These are phyloP conservation scores for Lasiosphaeria ovina DNA, from an alignment of 495 filamentous ascomycete genomes.

Conservation along the genomic window DNA sequence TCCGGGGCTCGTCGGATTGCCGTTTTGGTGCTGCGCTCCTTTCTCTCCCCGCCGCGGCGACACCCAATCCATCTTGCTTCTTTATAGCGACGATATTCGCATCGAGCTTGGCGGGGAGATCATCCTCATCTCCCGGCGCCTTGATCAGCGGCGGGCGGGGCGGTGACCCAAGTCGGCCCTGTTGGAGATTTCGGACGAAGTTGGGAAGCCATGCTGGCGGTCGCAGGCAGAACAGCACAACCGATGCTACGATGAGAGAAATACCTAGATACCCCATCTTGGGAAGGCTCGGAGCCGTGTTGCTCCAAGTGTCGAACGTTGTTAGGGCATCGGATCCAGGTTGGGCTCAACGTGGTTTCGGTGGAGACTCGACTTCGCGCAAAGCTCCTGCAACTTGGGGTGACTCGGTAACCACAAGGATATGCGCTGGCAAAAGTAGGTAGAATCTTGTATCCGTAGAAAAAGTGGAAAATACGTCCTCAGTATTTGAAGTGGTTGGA, in stretches of 20 bases:
- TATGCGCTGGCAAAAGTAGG: not conserved
- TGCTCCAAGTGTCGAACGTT: constrained; percentile 23
- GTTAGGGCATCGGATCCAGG: constrained; percentile 7
- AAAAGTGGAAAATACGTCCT: not conserved
- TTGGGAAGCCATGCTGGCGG: constrained; percentile 42
- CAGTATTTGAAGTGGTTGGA: not conserved
- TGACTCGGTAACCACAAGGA: too few species aligned
- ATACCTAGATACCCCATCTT: constrained; percentile 53
- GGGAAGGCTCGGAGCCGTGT: constrained; percentile 9
- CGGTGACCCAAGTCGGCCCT: constrained; percentile 24
- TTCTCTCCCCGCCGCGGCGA: not conserved
- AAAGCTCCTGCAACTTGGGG: not conserved
- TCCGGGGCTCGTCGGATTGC: constrained; percentile 11
- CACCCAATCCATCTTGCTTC: too few species aligned
- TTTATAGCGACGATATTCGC: too few species aligned
- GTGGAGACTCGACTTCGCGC: not conserved
- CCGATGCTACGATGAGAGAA: constrained; percentile 52
- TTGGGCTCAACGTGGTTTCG: not conserved
- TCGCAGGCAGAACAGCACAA: constrained; percentile 50
- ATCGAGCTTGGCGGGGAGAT: not conserved
- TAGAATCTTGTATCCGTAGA: not conserved
- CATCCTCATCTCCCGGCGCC: constrained; percentile 1
- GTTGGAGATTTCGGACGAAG: constrained; percentile 31
- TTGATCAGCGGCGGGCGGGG: constrained; percentile 21
- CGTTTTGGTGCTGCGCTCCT: not conserved